A percentile compares a stretch with the other conserved stretches of the same genome.
These are phyloP conservation scores for Marasmius tenuissimus DNA, from an alignment of 1,284 basidiomycete species.

Conservation along the genomic window DNA sequence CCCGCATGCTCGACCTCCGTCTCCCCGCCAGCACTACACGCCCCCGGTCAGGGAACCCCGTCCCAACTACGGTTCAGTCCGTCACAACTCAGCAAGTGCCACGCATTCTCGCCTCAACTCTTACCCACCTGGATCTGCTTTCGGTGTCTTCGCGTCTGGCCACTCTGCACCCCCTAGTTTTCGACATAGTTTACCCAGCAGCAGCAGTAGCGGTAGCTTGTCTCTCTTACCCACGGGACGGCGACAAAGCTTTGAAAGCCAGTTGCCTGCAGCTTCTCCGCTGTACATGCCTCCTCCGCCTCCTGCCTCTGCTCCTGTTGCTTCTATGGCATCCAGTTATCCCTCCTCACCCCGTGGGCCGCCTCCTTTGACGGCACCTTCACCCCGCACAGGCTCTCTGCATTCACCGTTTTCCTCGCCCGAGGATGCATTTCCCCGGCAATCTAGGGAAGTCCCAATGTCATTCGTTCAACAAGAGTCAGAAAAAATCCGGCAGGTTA, in stretches of 20 bases:
- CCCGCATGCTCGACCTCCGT: not conserved
- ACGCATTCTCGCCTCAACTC: not conserved
- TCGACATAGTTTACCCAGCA: not conserved
- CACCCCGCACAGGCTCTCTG: too few species aligned
- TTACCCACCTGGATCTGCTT: not conserved
- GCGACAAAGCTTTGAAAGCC: not conserved
- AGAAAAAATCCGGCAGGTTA: not conserved
- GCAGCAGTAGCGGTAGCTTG: too few species aligned
- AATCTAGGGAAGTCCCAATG: not conserved
- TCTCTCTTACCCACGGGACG: not conserved
- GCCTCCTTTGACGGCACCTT: not conserved
- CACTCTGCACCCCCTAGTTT: not conserved
- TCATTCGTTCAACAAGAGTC: not conserved
- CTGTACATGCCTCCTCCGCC: not conserved
- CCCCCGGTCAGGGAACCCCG: not conserved
- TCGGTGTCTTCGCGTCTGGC: not conserved
- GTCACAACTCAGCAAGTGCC: not conserved
- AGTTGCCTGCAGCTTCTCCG: not conserved
- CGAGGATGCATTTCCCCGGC: not conserved
- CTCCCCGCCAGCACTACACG: not conserved
- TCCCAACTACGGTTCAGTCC: not conserved
- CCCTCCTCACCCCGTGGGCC: not conserved
- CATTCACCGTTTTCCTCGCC: not conserved
- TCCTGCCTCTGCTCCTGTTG: not conserved
- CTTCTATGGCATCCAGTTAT: not conserved